Base-by-base conservation (phyloP, 306 rosid species). In the Senna siamea region DNA sequence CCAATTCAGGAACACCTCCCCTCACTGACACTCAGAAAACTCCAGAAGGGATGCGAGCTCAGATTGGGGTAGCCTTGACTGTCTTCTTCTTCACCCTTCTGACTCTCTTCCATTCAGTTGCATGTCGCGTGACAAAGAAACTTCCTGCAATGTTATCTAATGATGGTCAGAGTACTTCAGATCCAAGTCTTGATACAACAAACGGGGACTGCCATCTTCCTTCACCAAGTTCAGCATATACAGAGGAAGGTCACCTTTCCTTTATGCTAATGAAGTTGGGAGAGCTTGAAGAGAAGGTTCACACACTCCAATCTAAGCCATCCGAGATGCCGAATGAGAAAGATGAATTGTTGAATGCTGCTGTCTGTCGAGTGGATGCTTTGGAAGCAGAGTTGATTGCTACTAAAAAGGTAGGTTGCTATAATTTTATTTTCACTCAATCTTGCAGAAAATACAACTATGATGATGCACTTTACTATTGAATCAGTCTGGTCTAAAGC, bases 311-410 rank as follows among this genome's bases (percentile, higher is more conserved):
- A 80, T 84, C 96, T 56, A 94, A 92, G 88, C 97, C 99, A 67
- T 89, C 97, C 28, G 83, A 78, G 85, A 89, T 94, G 99, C 99
- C 99, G 54, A 66, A 74, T 62, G 97, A 94, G 78, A 94, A 92
- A 81, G 96, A 70, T 67, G 99, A 94, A 83, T 80, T 94, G 87
- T 88, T 94, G 78, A 92, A 94, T 87, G 99, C 96, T 68, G 99
- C 99, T 73, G 99, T 94, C 57, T 92, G 86, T 72, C 97, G 97
- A 3, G 99, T 94, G 74, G 99, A 94, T 89, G 97, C 93, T 55
- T 82, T 94, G 71, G 99, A 94, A 81, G 99, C 99, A 46, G 97
- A 92, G 85, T 81, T 94, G 60, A 94, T 94, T 82, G 88, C 96
- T 53, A 89, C 99, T 48, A 94, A 94, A 84, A 88, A 88, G 97